phyloP scores from a whole-genome alignment of 345 rosid genomes.

The Eucalyptus victrix region DNA sequence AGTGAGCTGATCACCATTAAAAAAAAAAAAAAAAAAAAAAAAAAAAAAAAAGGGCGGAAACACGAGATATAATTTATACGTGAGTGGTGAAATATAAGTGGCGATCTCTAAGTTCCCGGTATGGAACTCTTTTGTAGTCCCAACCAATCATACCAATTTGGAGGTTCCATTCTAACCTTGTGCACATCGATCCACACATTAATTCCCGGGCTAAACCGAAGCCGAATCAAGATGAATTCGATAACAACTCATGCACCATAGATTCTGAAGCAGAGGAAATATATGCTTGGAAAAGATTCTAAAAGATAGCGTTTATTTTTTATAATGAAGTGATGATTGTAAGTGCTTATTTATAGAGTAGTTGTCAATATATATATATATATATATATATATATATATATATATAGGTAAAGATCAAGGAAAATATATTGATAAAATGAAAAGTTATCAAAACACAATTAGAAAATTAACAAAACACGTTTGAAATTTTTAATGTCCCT shows the following conservation, averaged over 20 bases:
- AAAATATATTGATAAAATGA: too few relatives aligned
- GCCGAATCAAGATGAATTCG: neutral
- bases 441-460: too few relatives aligned
- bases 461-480: rapidly evolving
- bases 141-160: neutral
- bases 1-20: neutral
- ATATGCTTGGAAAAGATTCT: too few relatives aligned
- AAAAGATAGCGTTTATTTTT: too few relatives aligned
- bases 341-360: too few relatives aligned
- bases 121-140: neutral
- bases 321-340: too few relatives aligned
- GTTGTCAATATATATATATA: too few relatives aligned
- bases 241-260: neutral
- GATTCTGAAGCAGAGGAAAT: neutral
- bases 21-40: too few relatives aligned
- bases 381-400: too few relatives aligned
- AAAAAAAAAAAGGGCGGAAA: neutral
- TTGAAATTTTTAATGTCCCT: rapidly evolving
- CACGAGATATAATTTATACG: neutral
- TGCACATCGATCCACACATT: neutral
- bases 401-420: too few relatives aligned
- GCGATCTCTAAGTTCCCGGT: neutral
- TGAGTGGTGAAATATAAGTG: neutral
- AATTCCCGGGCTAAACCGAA: neutral
- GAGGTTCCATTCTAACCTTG: neutral